Base-by-base conservation (phyloP, 2,329 filamentous ascomycete genomes). In the Xylaria sp. region DNA sequence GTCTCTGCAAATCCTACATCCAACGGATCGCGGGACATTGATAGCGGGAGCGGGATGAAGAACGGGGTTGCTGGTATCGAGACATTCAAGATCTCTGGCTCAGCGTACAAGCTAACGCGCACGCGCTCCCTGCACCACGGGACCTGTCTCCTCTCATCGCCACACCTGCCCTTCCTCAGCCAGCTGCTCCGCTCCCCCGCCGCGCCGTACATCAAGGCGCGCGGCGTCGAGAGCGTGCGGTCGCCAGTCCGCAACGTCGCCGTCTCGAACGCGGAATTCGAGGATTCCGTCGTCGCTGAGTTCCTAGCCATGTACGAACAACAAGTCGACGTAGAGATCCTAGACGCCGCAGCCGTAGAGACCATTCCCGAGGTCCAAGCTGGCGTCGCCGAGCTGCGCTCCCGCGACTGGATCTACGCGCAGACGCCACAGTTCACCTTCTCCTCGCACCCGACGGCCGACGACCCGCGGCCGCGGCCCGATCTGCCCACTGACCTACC, bases 61-160 rank as follows among this genome's bases (percentile, higher is more conserved):
- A 42, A 8, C 39, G 39, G 39, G 32, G 32, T 9, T 11, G 39
- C 8, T 17, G 45, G 17, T 5, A 12, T 61, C 32, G 36, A 42
- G 21, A 84, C 86, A 1, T 88, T 90, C 77, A 99, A 99, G 79
- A 87, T 98, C 11, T 97, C 94, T 0, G 96, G 96, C 1, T 98
- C 94, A 0, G 96, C 96, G 11, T 99, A 97, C 82, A 98, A 98
- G 80, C 85, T 99, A 62, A 98, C 93, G 0, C 86, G 92, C 27
- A 83, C 88, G 57, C 87, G 95, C 53, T 91, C 94, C 7, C 84
- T 99, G 66, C 96, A 99, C 80, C 96, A 99, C 80, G 96, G 94
- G 7, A 99, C 96, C 0, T 96, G 94, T 75, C 84, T 99, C 51
- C 84, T 98, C 1, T 84, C 86, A 39, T 94, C 93, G 62, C 91